Evolutionary conservation across 2,329 filamentous ascomycete genomes (phyloP).

Genomic region (Diaporthe vaccinii): DNA sequence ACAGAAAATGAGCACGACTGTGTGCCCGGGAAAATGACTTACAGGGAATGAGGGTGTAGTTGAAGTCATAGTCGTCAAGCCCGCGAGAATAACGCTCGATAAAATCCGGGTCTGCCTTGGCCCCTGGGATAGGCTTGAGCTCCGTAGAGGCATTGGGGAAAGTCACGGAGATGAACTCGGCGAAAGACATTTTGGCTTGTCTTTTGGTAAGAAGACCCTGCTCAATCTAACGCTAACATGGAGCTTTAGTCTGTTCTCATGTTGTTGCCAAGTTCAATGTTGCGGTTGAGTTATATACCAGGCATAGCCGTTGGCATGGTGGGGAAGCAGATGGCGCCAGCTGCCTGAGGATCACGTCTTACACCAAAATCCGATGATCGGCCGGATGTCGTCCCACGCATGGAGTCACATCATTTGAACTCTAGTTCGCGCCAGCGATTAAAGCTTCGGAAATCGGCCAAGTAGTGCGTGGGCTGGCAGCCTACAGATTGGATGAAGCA

Average conservation of each 20-base stretch:
- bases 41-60: slow-evolving; percentile 72
- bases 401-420: slow-evolving; percentile 38
- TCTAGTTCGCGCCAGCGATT: slow-evolving; percentile 35
- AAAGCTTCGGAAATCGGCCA: not conserved
- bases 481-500: not conserved
- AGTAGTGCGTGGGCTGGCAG: slow-evolving; percentile 9
- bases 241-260: not conserved
- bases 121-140: slow-evolving; percentile 64
- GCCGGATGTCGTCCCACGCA: slow-evolving; percentile 38
- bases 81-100: slow-evolving; percentile 68
- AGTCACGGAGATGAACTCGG: slow-evolving; percentile 71
- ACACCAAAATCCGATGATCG: slow-evolving; percentile 42
- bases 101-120: slow-evolving; percentile 67
- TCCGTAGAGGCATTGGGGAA: slow-evolving; percentile 71
- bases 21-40: not conserved
- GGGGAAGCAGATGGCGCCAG: slow-evolving; percentile 45
- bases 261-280: slow-evolving; percentile 5
- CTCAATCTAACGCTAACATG: not conserved
- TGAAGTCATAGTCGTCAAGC: slow-evolving; percentile 72
- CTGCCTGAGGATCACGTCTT: slow-evolving; percentile 47
- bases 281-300: slow-evolving; percentile 37
- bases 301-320: slow-evolving; percentile 27
- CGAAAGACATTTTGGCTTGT: slow-evolving; percentile 52
- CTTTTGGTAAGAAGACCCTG: not conserved
- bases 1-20: not conserved